Base-by-base conservation (phyloP, 495 filamentous ascomycete genomes). In the Tricharina praecox region DNA sequence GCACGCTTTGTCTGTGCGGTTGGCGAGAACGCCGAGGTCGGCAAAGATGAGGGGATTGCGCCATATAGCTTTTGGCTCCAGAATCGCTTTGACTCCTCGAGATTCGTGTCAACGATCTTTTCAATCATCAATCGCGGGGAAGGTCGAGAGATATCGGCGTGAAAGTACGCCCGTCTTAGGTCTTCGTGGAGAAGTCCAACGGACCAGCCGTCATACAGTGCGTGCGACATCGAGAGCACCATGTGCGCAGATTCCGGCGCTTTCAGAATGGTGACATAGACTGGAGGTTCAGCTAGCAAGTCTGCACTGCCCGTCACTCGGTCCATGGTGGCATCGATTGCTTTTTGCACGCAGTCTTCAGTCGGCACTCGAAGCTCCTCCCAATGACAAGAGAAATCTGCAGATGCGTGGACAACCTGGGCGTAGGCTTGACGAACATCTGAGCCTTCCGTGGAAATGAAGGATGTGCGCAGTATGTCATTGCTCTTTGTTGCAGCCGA, bases 151-250 rank as follows among this genome's bases (percentile, higher is more conserved):
- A 26, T 49, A 18, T 64, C 61, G 13, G 53, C 19, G 1, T 62
- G 68, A 13, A 64, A 34, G 51, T 83, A 85, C 15, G 78, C 73
- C 30, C 53, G 64, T 20, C 66, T 59, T 0, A 90, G 72, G 47
- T 85, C 79, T 33, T 70, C 63, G 52, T 85, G 78, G 9, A 90
- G 62, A 7, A 81, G 65, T 11, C 66, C 62, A 10, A 86, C 63
- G 7, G 80, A 85, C 67, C 72, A 79, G 7, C 83, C 83, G 57
- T 90, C 83, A 51, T 86, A 87, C 28, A 86, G 67, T 0, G 81
- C 82, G 60, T 90, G 83, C 2, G 82, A 71, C 39, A 86, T 75
- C 10, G 82, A 85, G 16, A 86, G 56, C 0, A 84, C 58, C 3
- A 85, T 52, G 52, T 78, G 77, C 1, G 39, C 57, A 11, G 55